phyloP scores from a whole-genome alignment of 768 basidiomycete species.

The Naganishia antarctica region DNA sequence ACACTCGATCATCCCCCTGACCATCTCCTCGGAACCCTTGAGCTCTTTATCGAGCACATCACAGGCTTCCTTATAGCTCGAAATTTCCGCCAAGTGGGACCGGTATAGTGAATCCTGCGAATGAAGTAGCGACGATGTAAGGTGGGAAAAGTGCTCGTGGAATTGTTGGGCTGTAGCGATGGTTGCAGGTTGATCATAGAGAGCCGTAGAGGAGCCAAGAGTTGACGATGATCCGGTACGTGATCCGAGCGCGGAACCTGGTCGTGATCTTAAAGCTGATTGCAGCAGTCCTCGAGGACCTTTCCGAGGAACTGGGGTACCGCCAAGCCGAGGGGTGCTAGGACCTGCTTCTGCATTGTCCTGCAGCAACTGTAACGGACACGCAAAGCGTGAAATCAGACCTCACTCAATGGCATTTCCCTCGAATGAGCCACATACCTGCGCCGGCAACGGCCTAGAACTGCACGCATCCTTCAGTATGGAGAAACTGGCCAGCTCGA shows the following conservation, averaged over 20 bases:
- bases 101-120: constrained; percentile 91
- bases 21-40: constrained; percentile 66
- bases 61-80: constrained; percentile 71
- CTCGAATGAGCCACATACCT: constrained; percentile 54
- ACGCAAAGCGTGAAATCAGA: neutral
- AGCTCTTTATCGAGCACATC: constrained; percentile 68
- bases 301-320: neutral
- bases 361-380: constrained; percentile 1
- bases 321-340: constrained; percentile 16
- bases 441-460: constrained; percentile 63
- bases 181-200: constrained; percentile 44
- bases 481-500: constrained; percentile 63
- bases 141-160: constrained; percentile 88
- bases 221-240: constrained; percentile 19
- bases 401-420: neutral
- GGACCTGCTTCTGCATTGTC: constrained; percentile 9
- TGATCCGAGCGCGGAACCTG: constrained; percentile 26
- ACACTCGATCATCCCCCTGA: constrained; percentile 74
- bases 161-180: constrained; percentile 91
- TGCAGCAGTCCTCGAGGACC: constrained; percentile 22
- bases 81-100: constrained; percentile 70
- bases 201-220: constrained; percentile 27
- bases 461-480: constrained; percentile 62
- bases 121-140: constrained; percentile 84
- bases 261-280: constrained; percentile 20